Conservation (phyloP, 2,329 filamentous ascomycete species). For the Arthrobotrys sphaeroides region DNA sequence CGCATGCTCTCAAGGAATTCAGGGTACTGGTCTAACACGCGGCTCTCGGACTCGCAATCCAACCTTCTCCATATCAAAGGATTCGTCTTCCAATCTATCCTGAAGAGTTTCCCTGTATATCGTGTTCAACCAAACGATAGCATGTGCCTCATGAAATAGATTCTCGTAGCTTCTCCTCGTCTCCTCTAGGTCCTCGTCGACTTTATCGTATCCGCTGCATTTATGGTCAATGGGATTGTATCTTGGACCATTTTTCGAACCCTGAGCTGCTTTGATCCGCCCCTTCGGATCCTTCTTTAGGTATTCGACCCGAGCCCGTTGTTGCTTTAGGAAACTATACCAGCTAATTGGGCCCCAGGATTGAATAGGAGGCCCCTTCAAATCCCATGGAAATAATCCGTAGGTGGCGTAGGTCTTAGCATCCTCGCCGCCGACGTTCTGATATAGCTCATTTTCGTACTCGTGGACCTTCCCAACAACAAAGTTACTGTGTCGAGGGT, state of each 20-base stretch:
- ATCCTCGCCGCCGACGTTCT: not conserved
- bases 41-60: not conserved
- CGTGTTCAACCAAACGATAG: constrained; percentile 32
- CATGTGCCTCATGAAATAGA: constrained; percentile 25
- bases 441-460: not conserved
- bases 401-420: not conserved
- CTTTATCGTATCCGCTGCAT: not conserved
- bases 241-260: not conserved
- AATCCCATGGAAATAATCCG: not conserved
- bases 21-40: no score
- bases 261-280: not conserved
- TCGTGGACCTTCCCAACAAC: constrained; percentile 2
- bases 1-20: no score
- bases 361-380: constrained; percentile 1
- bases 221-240: not conserved
- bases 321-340: constrained; percentile 9
- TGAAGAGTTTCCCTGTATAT: constrained; percentile 29
- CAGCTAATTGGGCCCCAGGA: constrained; percentile 21
- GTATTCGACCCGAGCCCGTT: not conserved
- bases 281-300: not conserved
- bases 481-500: constrained; percentile 11
- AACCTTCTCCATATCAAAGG: constrained; percentile 7
- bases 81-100: constrained; percentile 39
- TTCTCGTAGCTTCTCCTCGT: constrained; percentile 33
- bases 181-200: constrained; percentile 22